Evolutionary conservation across 164 flowering plant species (phyloP).

Genomic region (Umbellularia californica): DNA sequence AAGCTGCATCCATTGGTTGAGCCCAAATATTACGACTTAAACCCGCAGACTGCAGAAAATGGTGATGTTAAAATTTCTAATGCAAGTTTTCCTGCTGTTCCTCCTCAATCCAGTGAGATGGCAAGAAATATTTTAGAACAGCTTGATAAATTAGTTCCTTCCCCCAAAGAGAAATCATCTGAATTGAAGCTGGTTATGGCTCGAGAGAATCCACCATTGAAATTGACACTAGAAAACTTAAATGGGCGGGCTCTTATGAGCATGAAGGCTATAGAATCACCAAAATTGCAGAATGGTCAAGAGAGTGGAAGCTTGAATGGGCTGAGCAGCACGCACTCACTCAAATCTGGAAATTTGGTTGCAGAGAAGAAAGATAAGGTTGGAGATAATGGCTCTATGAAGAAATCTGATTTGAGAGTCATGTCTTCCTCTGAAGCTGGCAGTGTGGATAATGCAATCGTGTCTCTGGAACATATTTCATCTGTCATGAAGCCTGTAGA

Average conservation of each 20-base stretch:
- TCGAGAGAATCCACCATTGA: conserved; percentile 44
- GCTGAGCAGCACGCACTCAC: conserved; percentile 1
- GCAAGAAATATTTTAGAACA: conserved; percentile 74
- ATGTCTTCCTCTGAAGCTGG: conserved; percentile 18
- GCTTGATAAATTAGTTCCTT: conserved; percentile 57
- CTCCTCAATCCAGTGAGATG: conserved; percentile 69
- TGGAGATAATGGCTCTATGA: conserved; percentile 39
- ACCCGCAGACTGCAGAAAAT: conserved; percentile 20
- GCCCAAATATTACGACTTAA: conserved; percentile 17
- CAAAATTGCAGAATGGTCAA: conserved; percentile 35
- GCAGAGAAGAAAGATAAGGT: conserved; percentile 24
- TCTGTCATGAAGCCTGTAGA: conserved; percentile 18
- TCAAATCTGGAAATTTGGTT: conserved; percentile 16
- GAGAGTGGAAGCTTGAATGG: conserved; percentile 22
- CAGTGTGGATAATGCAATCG: conserved; percentile 12
- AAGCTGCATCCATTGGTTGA: conserved; percentile 18
- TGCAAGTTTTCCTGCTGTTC: conserved; percentile 40
- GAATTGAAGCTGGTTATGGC: conserved; percentile 38
- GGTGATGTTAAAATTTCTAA: conserved; percentile 20
- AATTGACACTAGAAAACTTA: conserved; percentile 53
- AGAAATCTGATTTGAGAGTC: conserved; percentile 4
- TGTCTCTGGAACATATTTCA: conserved; percentile 13
- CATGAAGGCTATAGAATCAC: conserved; percentile 52
- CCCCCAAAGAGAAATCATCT: conserved; percentile 53
- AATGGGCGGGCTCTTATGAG: conserved; percentile 69